Base-by-base conservation (phyloP, 352 stramenopile genomes). In the Pythium dissimile region DNA sequence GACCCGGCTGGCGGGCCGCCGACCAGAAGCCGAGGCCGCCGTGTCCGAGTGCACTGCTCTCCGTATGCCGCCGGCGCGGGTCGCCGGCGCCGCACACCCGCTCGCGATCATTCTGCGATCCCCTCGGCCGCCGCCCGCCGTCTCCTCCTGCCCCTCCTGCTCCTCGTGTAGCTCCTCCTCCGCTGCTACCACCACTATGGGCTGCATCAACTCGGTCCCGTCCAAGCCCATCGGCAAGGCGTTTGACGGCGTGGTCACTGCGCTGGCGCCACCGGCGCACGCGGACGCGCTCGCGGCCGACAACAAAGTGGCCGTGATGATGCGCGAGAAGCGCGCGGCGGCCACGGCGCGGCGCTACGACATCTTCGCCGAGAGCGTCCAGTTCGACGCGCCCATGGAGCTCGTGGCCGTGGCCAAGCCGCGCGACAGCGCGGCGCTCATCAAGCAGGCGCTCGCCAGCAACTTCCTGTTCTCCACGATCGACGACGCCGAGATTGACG, bases 381-480 rank as follows among this genome's bases (percentile, higher is more conserved):
- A 84, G 39, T 89, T 92, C 66, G 89, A 92, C 38, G 77, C 88
- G 47, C 72, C 71, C 37, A 59, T 64, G 15, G 54, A 73, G 26
- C 66, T 83, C 35, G 62, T 81, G 27, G 73, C 72, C 30, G 77
- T 90, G 44, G 74, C 77, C 48, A 92, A 92, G 67, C 81, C 80
- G 54, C 65, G 54, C 43, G 72, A 86, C 55, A 87, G 80, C 20
- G 64, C 74, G n/a, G 62, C 65, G 27, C 84, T 92, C 67, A 86
- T 92, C 72, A 82, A 78, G 43, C 85, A 84, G 63, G 75, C 82
- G 21, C 75, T 89, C 59, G 86, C 86, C 55, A 78, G 67, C 30
- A 80, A 90, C 69, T 92, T 89, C 57, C 73, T 92, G 48, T 90
- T 92, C 64, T 83, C 73, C 41, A 75, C 79, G 38, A 74, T 92